phyloP scores from a whole-genome alignment of 2,329 filamentous ascomycete species.

The Monosporascus sp. region DNA sequence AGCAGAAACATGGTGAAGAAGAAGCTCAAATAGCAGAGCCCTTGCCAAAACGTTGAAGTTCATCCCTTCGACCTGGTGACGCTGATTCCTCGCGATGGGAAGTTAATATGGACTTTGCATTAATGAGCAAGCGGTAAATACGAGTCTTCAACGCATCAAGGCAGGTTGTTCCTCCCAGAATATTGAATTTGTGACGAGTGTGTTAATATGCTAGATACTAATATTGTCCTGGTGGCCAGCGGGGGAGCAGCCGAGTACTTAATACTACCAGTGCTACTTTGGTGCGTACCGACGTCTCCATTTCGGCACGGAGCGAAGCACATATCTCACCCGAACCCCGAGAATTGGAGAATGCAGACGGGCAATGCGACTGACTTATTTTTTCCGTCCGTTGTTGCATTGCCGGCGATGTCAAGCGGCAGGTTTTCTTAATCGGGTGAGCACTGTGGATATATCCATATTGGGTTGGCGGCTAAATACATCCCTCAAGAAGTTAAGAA shows the following conservation, averaged over 20 bases:
- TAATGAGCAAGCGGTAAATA: background rate
- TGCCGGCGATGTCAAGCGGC: background rate
- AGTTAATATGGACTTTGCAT: background rate
- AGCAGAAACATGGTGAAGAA: conserved; percentile 8
- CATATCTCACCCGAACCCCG: background rate
- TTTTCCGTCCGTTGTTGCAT: background rate
- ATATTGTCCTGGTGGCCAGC: too few species aligned
- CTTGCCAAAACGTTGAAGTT: conserved; percentile 5
- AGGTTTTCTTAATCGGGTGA: background rate
- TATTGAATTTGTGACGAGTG: background rate
- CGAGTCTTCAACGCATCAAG: background rate
- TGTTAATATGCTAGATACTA: too few species aligned
- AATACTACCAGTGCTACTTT: background rate
- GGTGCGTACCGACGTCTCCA: background rate
- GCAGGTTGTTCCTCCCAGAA: background rate
- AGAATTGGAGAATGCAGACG: background rate
- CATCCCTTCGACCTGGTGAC: conserved; percentile 4
- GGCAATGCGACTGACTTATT: background rate
- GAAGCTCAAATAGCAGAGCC: conserved; percentile 12
- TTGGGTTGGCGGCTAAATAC: background rate
- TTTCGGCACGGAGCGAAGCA: background rate
- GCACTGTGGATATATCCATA: background rate
- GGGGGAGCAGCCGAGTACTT: background rate
- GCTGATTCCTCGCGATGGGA: background rate
- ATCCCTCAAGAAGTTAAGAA: too few species aligned